Percentiles rank a stretch among this genome's conserved stretches.
Evolutionary conservation across 2,329 filamentous ascomycete species (phyloP).

Genomic region (Pseudopithomyces chartarum): DNA sequence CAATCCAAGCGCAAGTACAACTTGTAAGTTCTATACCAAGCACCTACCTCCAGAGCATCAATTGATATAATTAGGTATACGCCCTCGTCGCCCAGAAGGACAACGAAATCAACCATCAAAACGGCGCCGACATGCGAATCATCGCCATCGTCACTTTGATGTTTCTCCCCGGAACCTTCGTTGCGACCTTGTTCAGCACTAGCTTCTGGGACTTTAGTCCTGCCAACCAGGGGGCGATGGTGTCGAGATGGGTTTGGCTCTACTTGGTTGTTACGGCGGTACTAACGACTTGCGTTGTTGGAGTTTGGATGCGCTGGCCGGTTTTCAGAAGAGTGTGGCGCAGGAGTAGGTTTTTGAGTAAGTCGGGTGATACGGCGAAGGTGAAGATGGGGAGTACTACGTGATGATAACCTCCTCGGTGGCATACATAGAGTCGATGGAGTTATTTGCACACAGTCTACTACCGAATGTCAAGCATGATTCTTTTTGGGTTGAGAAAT

Average conservation of each 20-base stretch:
- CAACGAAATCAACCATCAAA: slow-evolving; percentile 23
- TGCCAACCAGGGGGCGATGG: slow-evolving; percentile 3
- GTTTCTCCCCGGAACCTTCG: slow-evolving; percentile 27
- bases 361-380: no score
- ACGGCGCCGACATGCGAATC: slow-evolving; percentile 28
- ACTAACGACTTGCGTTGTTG: neutral
- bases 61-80: slow-evolving; percentile 16
- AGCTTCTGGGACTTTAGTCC: slow-evolving; percentile 21
- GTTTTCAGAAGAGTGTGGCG: neutral
- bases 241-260: slow-evolving; percentile 19
- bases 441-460: no score
- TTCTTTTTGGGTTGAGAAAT: no score
- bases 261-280: slow-evolving; percentile 9
- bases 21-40: neutral
- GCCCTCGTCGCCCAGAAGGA: slow-evolving; percentile 22
- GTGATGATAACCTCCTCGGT: no score
- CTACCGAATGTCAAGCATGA: no score
- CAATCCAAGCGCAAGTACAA: slow-evolving; percentile 8
- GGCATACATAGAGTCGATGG: no score
- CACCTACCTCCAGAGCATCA: no score
- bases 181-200: slow-evolving; percentile 22
- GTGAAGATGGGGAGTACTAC: neutral
- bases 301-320: neutral
- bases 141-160: slow-evolving; percentile 26
- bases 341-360: no score